Percentiles rank a stretch among this genome's conserved stretches.
Conservation (phyloP, 2,329 filamentous ascomycete species). For the Amesomyces nigricolor region DNA sequence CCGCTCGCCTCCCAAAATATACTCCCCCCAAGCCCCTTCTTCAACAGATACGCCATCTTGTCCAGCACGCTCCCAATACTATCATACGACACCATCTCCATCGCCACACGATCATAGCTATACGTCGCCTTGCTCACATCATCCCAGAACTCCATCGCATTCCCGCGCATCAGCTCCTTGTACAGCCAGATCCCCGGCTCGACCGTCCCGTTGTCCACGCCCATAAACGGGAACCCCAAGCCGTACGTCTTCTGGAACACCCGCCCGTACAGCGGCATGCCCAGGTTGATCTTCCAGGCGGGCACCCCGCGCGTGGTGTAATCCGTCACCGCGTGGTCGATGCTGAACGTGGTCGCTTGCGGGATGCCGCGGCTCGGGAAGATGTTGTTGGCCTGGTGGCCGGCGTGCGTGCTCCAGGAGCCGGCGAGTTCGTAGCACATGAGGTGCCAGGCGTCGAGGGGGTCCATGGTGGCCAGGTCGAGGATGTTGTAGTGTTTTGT, state of each 20-base stretch:
- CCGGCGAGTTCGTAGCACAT: slow-evolving; percentile 69
- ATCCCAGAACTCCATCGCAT: slow-evolving; percentile 54
- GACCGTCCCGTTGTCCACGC: slow-evolving; percentile 53
- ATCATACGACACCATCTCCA: slow-evolving; percentile 66
- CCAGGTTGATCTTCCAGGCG: slow-evolving; percentile 63
- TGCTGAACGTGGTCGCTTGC: slow-evolving; percentile 61
- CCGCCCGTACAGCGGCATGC: slow-evolving; percentile 76
- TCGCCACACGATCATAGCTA: slow-evolving; percentile 56
- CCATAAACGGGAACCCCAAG: slow-evolving; percentile 56
- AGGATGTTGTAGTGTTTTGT: slow-evolving; percentile 40
- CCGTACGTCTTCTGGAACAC: slow-evolving; percentile 64
- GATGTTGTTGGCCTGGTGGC: slow-evolving; percentile 68
- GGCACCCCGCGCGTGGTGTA: slow-evolving; percentile 57
- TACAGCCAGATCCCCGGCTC: slow-evolving; percentile 67
- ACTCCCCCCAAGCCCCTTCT: slow-evolving; percentile 60
- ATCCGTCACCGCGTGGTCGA: slow-evolving; percentile 56
- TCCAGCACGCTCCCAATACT: slow-evolving; percentile 49
- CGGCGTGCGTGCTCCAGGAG: slow-evolving; percentile 52
- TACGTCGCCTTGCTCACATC: slow-evolving; percentile 58
- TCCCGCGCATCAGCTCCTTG: slow-evolving; percentile 60
- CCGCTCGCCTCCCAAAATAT: slow-evolving; percentile 83
- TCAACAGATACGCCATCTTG: slow-evolving; percentile 61
- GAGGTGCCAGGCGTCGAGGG: slow-evolving; percentile 50
- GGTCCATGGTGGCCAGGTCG: slow-evolving; percentile 43
- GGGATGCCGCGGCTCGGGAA: slow-evolving; percentile 48